phyloP scores from a whole-genome alignment of 2,329 filamentous ascomycete genomes.

The Cercospora sp. region DNA sequence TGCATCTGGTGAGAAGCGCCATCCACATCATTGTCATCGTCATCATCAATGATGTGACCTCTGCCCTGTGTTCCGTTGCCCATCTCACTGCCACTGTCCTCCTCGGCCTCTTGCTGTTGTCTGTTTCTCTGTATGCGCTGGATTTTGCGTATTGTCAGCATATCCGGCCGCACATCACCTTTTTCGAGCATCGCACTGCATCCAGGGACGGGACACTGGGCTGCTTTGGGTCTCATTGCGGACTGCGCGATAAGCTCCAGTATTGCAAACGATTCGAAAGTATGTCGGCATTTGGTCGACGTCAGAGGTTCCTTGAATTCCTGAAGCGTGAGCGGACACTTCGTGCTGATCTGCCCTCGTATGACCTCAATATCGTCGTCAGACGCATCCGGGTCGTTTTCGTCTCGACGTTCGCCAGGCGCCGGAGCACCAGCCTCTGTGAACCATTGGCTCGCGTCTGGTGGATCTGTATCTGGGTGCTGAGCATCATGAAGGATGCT shows the following conservation, averaged over 20 bases:
- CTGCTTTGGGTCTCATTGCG: constrained; percentile 33
- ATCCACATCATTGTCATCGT: constrained; percentile 27
- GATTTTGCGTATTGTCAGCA: constrained; percentile 59
- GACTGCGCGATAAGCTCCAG: constrained; percentile 51
- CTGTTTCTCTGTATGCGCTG: constrained; percentile 54
- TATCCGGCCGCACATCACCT: constrained; percentile 58
- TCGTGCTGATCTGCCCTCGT: constrained; percentile 63
- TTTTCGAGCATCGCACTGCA: constrained; percentile 58
- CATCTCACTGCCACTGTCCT: constrained; percentile 33
- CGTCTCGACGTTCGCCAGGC: constrained; percentile 42
- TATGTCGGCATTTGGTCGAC: constrained; percentile 68
- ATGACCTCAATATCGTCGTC: constrained; percentile 70
- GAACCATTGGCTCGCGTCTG: constrained; percentile 61
- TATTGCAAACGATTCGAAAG: constrained; percentile 68
- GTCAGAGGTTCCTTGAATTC: constrained; percentile 67
- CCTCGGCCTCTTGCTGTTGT: constrained; percentile 46
- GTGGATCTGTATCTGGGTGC: constrained; percentile 53
- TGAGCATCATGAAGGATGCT: constrained; percentile 62
- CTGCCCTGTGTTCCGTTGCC: constrained; percentile 26
- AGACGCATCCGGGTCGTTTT: constrained; percentile 47
- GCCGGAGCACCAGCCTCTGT: constrained; percentile 47
- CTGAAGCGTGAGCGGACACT: constrained; percentile 68
- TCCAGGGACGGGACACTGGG: constrained; percentile 65
- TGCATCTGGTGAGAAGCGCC: constrained; percentile 12
- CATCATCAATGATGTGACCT: constrained; percentile 35